Percentiles rank a stretch among this genome's conserved stretches.
Conservation (phyloP, 345 rosid genomes). For the Dimocarpus longan region DNA sequence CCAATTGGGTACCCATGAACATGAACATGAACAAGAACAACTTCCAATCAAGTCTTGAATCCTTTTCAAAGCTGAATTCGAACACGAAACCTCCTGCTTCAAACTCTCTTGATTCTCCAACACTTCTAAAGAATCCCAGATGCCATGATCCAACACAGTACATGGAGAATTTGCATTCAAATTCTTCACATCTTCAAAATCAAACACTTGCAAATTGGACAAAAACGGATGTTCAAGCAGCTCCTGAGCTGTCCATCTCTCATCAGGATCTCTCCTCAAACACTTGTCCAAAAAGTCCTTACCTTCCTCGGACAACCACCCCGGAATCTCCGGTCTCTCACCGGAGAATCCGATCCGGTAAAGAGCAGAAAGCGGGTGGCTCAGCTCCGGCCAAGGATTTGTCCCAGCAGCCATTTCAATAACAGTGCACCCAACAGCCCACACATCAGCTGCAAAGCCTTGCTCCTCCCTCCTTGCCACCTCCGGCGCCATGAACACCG, state of each 20-base stretch:
- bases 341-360: slow-evolving; percentile 75
- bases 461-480: slow-evolving; percentile 87
- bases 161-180: slow-evolving; percentile 53
- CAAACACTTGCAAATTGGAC: slow-evolving; percentile 14
- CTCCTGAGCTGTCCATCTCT: slow-evolving; percentile 65
- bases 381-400: slow-evolving; percentile 68
- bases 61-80: slow-evolving; percentile 38
- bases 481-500: slow-evolving; percentile 95
- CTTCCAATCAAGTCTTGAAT: slow-evolving; percentile 49
- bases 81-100: slow-evolving; percentile 21
- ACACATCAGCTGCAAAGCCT: slow-evolving; percentile 77
- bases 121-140: slow-evolving; percentile 65
- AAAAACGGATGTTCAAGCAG: slow-evolving; percentile 78
- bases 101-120: slow-evolving; percentile 30
- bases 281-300: slow-evolving; percentile 72
- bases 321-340: slow-evolving; percentile 66
- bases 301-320: slow-evolving; percentile 57
- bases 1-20: slow-evolving; percentile 36
- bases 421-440: slow-evolving; percentile 84
- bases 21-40: background rate
- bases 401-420: slow-evolving; percentile 82
- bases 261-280: slow-evolving; percentile 54
- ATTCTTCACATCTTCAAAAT: slow-evolving; percentile 10
- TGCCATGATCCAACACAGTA: slow-evolving; percentile 70
- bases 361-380: slow-evolving; percentile 65